Evolutionary conservation across 176 grass and related monocot species (phyloP).

Genomic region (Oryza meridionalis): DNA sequence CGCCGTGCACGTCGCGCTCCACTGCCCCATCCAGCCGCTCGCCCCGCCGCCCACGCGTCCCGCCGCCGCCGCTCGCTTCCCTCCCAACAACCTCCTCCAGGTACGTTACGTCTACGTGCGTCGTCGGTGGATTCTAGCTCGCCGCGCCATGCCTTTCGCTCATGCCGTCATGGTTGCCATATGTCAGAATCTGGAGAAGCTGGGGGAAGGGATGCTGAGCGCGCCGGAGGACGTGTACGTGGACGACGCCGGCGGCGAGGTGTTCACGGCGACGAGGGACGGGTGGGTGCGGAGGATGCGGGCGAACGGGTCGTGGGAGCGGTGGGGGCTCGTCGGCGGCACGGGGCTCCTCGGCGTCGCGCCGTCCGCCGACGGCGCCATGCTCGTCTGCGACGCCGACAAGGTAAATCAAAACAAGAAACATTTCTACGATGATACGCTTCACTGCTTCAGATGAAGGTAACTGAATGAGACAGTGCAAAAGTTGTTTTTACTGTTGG

Average conservation of each 20-base stretch:
- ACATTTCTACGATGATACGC: not conserved
- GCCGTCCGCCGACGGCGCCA: constrained; percentile 47
- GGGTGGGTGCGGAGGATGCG: constrained; percentile 80
- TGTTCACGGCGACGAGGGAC: constrained; percentile 73
- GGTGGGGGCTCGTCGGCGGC: constrained; percentile 66
- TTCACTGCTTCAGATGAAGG: too few species aligned
- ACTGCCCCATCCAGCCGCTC: constrained; percentile 63
- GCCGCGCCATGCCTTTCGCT: too few species aligned
- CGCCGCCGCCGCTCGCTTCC: constrained; percentile 29
- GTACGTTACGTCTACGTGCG: not conserved
- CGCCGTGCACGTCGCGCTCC: constrained; percentile 52
- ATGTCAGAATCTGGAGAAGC: constrained; percentile 60
- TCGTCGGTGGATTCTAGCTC: not conserved
- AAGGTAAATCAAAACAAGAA: constrained; percentile 40
- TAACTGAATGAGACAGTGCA: too few species aligned
- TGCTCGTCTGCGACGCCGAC: constrained; percentile 72
- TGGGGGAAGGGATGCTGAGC: constrained; percentile 57
- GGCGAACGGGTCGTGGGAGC: constrained; percentile 64
- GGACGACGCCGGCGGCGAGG: constrained; percentile 61
- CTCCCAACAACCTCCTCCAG: constrained; percentile 72
- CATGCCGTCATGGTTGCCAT: not conserved
- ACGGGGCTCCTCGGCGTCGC: constrained; percentile 53
- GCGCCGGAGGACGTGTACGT: constrained; percentile 73
- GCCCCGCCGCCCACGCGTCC: constrained; percentile 22
- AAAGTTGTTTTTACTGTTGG: not conserved